Evolutionary conservation across 306 rosid species (phyloP).

Genomic region (Sophora flavescens): DNA sequence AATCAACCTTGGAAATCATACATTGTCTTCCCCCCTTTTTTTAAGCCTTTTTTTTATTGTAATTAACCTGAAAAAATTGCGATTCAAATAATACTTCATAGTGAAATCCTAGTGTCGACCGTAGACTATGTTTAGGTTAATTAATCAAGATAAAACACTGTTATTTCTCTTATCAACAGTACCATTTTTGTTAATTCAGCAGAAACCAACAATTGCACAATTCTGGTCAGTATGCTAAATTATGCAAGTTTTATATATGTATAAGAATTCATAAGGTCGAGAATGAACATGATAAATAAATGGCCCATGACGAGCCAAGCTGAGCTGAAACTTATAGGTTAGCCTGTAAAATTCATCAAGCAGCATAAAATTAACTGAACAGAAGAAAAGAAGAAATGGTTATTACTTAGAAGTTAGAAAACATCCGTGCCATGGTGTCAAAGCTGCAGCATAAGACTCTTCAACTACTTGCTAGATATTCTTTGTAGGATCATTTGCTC

Average conservation of each 20-base stretch:
- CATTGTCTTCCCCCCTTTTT: too few species aligned
- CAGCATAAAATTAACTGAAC: conserved; percentile 19
- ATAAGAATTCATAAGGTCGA: conserved; percentile 24
- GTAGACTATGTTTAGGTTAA: too few species aligned
- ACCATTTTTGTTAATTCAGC: conserved; percentile 34
- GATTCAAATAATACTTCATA: too few species aligned
- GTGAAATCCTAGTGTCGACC: too few species aligned
- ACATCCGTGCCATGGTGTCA: conserved; percentile 94
- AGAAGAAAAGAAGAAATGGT: conserved; percentile 8
- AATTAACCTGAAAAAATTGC: too few species aligned
- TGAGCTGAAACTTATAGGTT: background rate
- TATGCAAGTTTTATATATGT: background rate
- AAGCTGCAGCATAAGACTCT: conserved; percentile 72
- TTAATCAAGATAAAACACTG: too few species aligned
- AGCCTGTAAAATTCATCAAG: background rate
- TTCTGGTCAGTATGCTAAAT: background rate
- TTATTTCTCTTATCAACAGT: conserved; percentile 1
- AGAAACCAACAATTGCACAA: conserved; percentile 24
- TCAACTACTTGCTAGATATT: conserved; percentile 78
- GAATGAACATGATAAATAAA: background rate
- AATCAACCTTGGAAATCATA: too few species aligned
- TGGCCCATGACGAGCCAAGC: background rate
- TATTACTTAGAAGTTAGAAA: conserved; percentile 72
- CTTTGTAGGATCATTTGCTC: conserved; percentile 59
- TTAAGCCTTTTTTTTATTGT: too few species aligned